Conservation (phyloP, 805 yeast species). For the Candida jianshihensis region DNA sequence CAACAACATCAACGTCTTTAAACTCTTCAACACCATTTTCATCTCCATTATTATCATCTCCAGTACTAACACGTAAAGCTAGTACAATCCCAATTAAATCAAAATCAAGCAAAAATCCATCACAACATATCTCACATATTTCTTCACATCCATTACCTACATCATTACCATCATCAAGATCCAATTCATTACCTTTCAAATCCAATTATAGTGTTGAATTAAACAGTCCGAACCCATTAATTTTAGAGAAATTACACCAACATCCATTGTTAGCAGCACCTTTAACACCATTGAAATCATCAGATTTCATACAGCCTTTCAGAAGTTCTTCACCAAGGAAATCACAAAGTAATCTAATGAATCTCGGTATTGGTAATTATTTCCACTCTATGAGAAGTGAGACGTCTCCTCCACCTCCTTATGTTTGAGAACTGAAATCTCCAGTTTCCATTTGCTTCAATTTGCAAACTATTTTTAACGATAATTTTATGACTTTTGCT, state of each 20-base stretch:
- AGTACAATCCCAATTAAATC: no score
- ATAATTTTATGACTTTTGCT: no score
- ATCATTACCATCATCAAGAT: not conserved
- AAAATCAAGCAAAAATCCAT: no score
- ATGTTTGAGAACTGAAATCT: not conserved
- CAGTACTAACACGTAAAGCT: no score
- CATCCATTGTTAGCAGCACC: constrained; percentile 1
- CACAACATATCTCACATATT: not conserved
- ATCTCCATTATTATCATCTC: no score
- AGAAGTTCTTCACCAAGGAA: constrained; percentile 19
- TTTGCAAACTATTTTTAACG: not conserved
- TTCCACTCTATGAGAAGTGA: constrained; percentile 1
- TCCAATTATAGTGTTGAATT: not conserved
- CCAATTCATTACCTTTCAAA: not conserved
- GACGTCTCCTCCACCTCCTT: constrained; percentile 11
- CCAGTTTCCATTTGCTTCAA: no score
- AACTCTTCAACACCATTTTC: not conserved
- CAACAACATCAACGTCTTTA: not conserved
- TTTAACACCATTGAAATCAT: constrained; percentile 12
- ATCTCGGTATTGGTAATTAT: constrained; percentile 7
- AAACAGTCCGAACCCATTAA: constrained; percentile 5
- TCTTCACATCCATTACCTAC: not conserved
- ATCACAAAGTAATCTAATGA: constrained; percentile 18
- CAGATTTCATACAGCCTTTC: constrained; percentile 6
- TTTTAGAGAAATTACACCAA: constrained; percentile 13